These are phyloP conservation scores for Phlyctochytrium arcticum DNA, from an alignment of 192 early-diverging fungal genomes.

Conservation along the genomic window DNA sequence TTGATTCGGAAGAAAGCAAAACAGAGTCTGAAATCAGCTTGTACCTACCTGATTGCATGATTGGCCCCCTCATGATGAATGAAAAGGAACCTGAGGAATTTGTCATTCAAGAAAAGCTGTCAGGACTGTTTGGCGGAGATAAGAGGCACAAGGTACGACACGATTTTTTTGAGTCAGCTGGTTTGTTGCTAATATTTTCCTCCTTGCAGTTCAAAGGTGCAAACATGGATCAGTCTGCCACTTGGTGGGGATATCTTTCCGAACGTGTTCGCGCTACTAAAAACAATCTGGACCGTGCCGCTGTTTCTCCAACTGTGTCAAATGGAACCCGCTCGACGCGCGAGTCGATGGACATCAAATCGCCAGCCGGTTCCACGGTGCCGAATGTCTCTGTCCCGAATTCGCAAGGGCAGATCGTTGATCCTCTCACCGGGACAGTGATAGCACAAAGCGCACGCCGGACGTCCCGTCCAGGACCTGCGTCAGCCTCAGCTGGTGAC, in stretches of 20 bases:
- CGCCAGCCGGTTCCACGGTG: not conserved
- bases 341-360: not conserved
- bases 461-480: not conserved
- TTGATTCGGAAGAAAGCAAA: not conserved
- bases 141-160: slow-evolving; percentile 35
- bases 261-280: slow-evolving; percentile 16
- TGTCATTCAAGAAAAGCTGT: slow-evolving; percentile 27
- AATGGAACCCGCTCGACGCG: not conserved
- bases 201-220: slow-evolving; percentile 26
- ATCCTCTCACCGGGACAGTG: slow-evolving; percentile 6
- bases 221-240: slow-evolving; percentile 29
- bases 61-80: slow-evolving; percentile 36
- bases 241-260: slow-evolving; percentile 36
- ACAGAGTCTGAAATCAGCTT: slow-evolving; percentile 36
- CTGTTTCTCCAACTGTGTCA: not conserved
- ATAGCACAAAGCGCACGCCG: not conserved
- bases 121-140: slow-evolving; percentile 40
- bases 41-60: slow-evolving; percentile 39
- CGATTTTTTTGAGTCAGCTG: not conserved
- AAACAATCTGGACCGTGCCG: not conserved
- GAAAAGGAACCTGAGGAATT: slow-evolving; percentile 51
- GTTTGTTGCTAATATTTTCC: not conserved
- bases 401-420: not conserved
- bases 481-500: not conserved
- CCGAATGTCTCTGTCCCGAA: too few species aligned